Percentiles rank a stretch among this genome's conserved stretches.
These are phyloP conservation scores for Postia placenta DNA, from an alignment of 768 basidiomycete species.

Conservation along the genomic window DNA sequence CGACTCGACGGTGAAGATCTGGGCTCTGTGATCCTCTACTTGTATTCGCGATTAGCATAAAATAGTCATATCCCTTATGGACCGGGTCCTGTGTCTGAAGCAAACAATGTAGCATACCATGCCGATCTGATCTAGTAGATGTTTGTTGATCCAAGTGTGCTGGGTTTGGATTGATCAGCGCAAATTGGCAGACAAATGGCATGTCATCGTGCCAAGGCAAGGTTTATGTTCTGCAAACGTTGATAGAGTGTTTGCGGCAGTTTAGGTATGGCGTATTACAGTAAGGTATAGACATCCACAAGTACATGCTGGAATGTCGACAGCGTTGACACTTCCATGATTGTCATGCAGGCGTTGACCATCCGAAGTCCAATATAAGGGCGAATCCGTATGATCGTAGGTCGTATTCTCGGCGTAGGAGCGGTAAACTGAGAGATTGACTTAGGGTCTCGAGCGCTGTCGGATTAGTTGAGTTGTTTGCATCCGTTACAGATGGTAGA, in stretches of 20 bases:
- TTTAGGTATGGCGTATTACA: not conserved
- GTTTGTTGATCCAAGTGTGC: not conserved
- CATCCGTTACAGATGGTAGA: not conserved
- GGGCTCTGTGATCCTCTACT: conserved; percentile 63
- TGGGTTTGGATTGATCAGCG: no score
- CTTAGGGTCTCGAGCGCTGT: not conserved
- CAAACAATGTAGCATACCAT: not conserved
- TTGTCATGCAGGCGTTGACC: conserved; percentile 28
- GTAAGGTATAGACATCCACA: not conserved
- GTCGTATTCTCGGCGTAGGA: conserved; percentile 55
- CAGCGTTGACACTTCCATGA: no score
- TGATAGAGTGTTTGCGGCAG: no score
- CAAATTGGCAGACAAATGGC: no score
- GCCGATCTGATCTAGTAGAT: not conserved
- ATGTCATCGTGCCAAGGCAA: no score
- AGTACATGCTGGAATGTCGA: no score
- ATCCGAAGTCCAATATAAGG: conserved; percentile 69
- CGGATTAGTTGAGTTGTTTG: not conserved
- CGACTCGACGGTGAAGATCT: conserved; percentile 84
- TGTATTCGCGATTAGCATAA: no score
- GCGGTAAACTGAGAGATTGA: not conserved
- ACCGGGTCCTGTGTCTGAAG: not conserved
- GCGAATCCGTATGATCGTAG: conserved; percentile 67
- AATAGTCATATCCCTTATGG: no score
- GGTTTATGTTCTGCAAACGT: no score